phyloP scores from a whole-genome alignment of 805 yeast genomes.

The Komagataella ulmi region DNA sequence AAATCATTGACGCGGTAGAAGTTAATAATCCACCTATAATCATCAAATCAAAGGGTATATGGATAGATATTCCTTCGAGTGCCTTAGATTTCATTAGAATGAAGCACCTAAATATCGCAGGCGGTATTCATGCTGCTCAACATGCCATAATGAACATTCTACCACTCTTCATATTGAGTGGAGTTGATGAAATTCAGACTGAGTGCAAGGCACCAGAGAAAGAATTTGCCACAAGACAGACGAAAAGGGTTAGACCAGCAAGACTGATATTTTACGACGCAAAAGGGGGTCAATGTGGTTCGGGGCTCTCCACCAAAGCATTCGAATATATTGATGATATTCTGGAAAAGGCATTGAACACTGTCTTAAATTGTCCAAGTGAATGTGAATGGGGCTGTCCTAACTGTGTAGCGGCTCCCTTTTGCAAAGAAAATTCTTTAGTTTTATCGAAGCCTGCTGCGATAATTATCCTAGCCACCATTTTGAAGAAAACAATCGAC shows the following conservation, averaged over 20 bases:
- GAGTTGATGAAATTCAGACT: slow-evolving; percentile 68
- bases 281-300: slow-evolving; percentile 67
- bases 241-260: slow-evolving; percentile 71
- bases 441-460: slow-evolving; percentile 89
- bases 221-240: slow-evolving; percentile 72
- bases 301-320: slow-evolving; percentile 70
- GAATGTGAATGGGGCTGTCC: slow-evolving; percentile 64
- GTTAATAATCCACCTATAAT: slow-evolving; percentile 78
- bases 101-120: slow-evolving; percentile 62
- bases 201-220: slow-evolving; percentile 98
- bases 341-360: slow-evolving; percentile 40
- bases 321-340: slow-evolving; percentile 67
- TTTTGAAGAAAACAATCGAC: slow-evolving; percentile 43
- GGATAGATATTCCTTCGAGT: slow-evolving; percentile 75
- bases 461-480: slow-evolving; percentile 43
- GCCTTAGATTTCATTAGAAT: slow-evolving; percentile 44
- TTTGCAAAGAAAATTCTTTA: slow-evolving; percentile 67
- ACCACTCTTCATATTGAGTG: slow-evolving; percentile 61
- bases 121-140: slow-evolving; percentile 93
- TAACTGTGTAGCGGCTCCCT: slow-evolving; percentile 71
- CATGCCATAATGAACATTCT: slow-evolving; percentile 76
- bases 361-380: slow-evolving; percentile 54
- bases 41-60: slow-evolving; percentile 64
- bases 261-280: slow-evolving; percentile 75
- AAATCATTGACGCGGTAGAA: slow-evolving; percentile 88